Conservation (phyloP, 1,284 basidiomycete species). For the Coniophora puteana region DNA sequence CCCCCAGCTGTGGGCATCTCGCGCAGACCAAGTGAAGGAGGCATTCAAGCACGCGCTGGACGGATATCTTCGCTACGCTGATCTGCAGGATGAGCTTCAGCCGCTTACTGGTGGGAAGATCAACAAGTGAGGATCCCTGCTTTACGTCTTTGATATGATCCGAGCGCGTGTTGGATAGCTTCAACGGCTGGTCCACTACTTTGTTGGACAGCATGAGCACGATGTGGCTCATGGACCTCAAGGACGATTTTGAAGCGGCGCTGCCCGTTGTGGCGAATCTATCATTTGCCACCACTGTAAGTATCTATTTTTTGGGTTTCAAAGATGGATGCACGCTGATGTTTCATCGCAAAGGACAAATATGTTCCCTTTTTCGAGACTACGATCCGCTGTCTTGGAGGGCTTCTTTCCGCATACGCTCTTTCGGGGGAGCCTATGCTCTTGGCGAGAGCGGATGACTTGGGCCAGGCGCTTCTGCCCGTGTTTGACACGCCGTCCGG, state of each 20-base stretch:
- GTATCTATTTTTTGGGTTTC: background rate
- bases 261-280: constrained; percentile 57
- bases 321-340: constrained; percentile 1
- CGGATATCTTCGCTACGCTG: constrained; percentile 50
- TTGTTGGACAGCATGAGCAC: constrained; percentile 76
- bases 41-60: constrained; percentile 55
- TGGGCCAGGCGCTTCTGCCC: constrained; percentile 45
- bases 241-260: constrained; percentile 65
- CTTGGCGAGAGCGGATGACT: constrained; percentile 46
- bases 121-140: constrained; percentile 22
- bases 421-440: constrained; percentile 54
- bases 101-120: constrained; percentile 36
- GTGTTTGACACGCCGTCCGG: constrained; percentile 49
- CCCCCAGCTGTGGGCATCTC: constrained; percentile 6
- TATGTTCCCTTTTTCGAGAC: constrained; percentile 70
- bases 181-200: constrained; percentile 77
- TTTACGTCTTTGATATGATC: constrained; percentile 2
- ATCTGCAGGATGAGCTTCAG: constrained; percentile 56
- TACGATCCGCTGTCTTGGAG: constrained; percentile 72
- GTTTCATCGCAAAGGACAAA: constrained; percentile 16
- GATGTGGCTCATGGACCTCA: constrained; percentile 65
- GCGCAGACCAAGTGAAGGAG: constrained; percentile 45
- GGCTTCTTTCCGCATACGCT: constrained; percentile 67
- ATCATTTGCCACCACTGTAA: constrained; percentile 37
- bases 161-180: constrained; percentile 28